A percentile compares a stretch with the other conserved stretches of the same genome.
phyloP scores from a whole-genome alignment of 192 early-diverging fungal species.

The Coemansia sp. region DNA sequence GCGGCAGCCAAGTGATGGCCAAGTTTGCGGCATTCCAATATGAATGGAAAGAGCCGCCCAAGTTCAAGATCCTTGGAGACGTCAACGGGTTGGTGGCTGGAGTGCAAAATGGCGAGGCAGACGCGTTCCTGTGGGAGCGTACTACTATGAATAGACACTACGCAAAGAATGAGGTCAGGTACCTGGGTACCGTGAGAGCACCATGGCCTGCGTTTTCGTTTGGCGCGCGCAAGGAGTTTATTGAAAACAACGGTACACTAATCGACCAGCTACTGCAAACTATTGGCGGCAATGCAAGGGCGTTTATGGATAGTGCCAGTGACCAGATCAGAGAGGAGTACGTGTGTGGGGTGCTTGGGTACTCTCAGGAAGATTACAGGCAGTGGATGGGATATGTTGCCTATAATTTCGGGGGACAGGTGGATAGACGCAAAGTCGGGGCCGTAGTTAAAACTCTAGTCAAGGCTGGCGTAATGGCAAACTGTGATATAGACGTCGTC shows the following conservation, averaged over 20 bases:
- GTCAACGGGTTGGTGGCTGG: slow-evolving; percentile 73
- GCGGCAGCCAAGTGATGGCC: slow-evolving; percentile 81
- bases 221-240: slow-evolving; percentile 53
- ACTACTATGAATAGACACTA: slow-evolving; percentile 92
- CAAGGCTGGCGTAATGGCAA: slow-evolving; percentile 29
- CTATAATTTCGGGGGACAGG: slow-evolving; percentile 20
- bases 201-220: slow-evolving; percentile 91
- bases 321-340: slow-evolving; percentile 14
- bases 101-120: slow-evolving; percentile 63
- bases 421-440: slow-evolving; percentile 24
- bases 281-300: background rate
- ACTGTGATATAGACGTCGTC: slow-evolving; percentile 19
- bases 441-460: slow-evolving; percentile 25
- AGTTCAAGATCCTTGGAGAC: slow-evolving; percentile 76
- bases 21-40: slow-evolving; percentile 67
- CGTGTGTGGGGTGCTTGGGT: slow-evolving; percentile 37
- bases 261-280: slow-evolving; percentile 11
- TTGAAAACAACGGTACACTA: slow-evolving; percentile 10
- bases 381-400: slow-evolving; percentile 44
- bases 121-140: slow-evolving; percentile 91
- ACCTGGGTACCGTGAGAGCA: slow-evolving; percentile 79
- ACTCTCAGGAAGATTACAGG: slow-evolving; percentile 23
- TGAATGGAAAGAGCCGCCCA: slow-evolving; percentile 59
- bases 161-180: slow-evolving; percentile 67
- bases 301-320: slow-evolving; percentile 25